A percentile compares a stretch with the other conserved stretches of the same genome.
Evolutionary conservation across 352 stramenopile genomes (phyloP).

Genomic region (Pythium grandisporangium): DNA sequence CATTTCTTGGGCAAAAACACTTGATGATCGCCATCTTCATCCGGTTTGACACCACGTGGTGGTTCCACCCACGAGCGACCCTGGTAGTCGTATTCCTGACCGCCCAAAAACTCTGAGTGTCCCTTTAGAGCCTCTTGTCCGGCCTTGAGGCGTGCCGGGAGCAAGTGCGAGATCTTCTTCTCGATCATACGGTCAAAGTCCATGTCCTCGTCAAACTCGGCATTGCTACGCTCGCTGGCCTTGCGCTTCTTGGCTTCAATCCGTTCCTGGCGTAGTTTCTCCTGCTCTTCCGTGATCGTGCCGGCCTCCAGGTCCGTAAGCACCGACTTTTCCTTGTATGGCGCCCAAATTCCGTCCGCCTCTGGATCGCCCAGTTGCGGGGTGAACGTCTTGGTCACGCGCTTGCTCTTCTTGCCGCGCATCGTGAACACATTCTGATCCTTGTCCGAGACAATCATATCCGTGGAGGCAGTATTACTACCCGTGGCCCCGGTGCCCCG

Average conservation of each 20-base stretch:
- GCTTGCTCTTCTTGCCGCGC: slow-evolving; percentile 5
- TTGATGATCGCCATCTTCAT: slow-evolving; percentile 69
- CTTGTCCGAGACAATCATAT: slow-evolving; percentile 3
- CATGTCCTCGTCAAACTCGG: slow-evolving; percentile 66
- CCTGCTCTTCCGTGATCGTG: slow-evolving; percentile 43
- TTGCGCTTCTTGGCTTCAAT: slow-evolving; percentile 54
- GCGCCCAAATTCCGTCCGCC: slow-evolving; percentile 52
- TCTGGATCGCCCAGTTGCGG: slow-evolving; percentile 35
- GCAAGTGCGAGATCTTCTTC: slow-evolving; percentile 70
- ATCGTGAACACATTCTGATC: slow-evolving; percentile 17
- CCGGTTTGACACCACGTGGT: slow-evolving; percentile 57
- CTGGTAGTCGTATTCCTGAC: slow-evolving; percentile 94
- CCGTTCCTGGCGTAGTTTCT: slow-evolving; percentile 32
- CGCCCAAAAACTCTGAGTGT: slow-evolving; percentile 82
- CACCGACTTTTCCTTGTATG: slow-evolving; percentile 35
- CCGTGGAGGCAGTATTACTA: too few relatives aligned
- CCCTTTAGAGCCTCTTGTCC: slow-evolving; percentile 55
- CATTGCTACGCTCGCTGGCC: slow-evolving; percentile 18
- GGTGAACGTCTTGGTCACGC: slow-evolving; percentile 4
- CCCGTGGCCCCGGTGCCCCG: background rate
- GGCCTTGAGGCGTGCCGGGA: slow-evolving; percentile 53
- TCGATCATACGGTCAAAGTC: slow-evolving; percentile 86
- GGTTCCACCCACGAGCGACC: slow-evolving; percentile 92
- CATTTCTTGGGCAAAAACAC: slow-evolving; percentile 98
- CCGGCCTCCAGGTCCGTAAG: slow-evolving; percentile 40